Evolutionary conservation across 2,329 filamentous ascomycete genomes (phyloP), one percentile per base, ranked within the genome.

Genomic region (Verticillium klebahnii): DNA sequence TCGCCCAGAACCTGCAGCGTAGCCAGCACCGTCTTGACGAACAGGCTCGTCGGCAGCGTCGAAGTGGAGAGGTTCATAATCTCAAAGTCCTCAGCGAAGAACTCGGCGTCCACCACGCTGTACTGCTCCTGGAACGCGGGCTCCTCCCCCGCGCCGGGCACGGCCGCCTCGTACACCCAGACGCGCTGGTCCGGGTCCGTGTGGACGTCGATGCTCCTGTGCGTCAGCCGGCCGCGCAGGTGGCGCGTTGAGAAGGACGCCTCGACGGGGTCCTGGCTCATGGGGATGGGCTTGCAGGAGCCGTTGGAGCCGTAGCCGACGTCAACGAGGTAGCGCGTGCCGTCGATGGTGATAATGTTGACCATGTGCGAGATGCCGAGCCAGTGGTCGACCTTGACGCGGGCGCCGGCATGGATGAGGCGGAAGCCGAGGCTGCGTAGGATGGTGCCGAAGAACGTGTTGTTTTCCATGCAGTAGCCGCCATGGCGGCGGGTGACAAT

Each of bases 251-350:
- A 9, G 19, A 50, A 50, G 45, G 17, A 23, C 5, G 75, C 73
- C 2, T 79, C 77, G 0, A 75, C 74, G 7, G 86, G 74, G 39
- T 80, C 78, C 11, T 66, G 62, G 1, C 69, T 60, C 5, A 79
- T 67, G 0, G 69, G 73, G 1, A 79, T 58, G 4, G 77, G 77
- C 1, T 63, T 56, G 31, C 68, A 65, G 5, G 75, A 63, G 9
- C 69, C 70, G 64, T 83, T 79, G 60, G 78, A 79, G 23, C 86
- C 87, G 67, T 87, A 89, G 31, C 83, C 86, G 15, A 89, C 83
- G 68, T 89, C 87, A 32, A 84, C 77, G 64, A 82, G 71, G 69
- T 81, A 83, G 52, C 74, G 72, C 54, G 76, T 74, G 29, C 73
- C 71, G 11, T 76, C 72, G 25, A 90, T 77, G 31, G 76, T 82